These are phyloP conservation scores for Colletotrichum falcatum DNA, from an alignment of 2,329 filamentous ascomycete genomes.

Conservation along the genomic window DNA sequence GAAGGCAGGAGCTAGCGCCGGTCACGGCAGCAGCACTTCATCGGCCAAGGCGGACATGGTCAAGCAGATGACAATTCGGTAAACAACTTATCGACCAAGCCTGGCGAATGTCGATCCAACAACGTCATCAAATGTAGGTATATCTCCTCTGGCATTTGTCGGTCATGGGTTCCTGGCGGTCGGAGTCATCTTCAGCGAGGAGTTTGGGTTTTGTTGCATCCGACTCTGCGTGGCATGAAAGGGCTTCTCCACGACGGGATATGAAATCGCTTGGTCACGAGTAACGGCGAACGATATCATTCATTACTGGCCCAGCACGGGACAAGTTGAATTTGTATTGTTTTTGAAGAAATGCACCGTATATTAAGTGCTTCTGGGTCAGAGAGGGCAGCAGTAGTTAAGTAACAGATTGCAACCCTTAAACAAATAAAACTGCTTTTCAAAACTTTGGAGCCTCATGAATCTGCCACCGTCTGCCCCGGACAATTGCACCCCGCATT, in stretches of 20 bases:
- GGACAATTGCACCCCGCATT: constrained; percentile 25
- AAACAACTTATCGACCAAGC: constrained; percentile 49
- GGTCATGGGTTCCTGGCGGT: constrained; percentile 51
- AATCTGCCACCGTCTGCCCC: not conserved
- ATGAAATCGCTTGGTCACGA: constrained; percentile 42
- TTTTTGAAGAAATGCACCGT: constrained; percentile 15
- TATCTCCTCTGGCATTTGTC: constrained; percentile 57
- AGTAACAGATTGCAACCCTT: constrained; percentile 17
- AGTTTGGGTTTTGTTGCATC: constrained; percentile 59
- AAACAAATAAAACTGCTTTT: not conserved
- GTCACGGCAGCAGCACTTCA: constrained; percentile 73
- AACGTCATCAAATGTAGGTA: constrained; percentile 59
- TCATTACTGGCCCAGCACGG: constrained; percentile 15
- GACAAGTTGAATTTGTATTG: constrained; percentile 16
- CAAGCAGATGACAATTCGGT: constrained; percentile 96
- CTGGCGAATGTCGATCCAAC: constrained; percentile 42
- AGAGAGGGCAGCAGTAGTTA: constrained; percentile 10
- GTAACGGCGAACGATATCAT: constrained; percentile 31
- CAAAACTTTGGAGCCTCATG: not conserved
- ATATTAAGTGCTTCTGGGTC: constrained; percentile 3
- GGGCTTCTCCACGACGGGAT: constrained; percentile 56
- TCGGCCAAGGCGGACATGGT: constrained; percentile 85
- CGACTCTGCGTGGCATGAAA: constrained; percentile 64
- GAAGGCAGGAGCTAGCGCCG: constrained; percentile 84
- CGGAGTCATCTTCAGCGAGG: constrained; percentile 60